Base-by-base conservation (phyloP, 2,329 filamentous ascomycete genomes). In the Paraphaeosphaeria sporulosa region DNA sequence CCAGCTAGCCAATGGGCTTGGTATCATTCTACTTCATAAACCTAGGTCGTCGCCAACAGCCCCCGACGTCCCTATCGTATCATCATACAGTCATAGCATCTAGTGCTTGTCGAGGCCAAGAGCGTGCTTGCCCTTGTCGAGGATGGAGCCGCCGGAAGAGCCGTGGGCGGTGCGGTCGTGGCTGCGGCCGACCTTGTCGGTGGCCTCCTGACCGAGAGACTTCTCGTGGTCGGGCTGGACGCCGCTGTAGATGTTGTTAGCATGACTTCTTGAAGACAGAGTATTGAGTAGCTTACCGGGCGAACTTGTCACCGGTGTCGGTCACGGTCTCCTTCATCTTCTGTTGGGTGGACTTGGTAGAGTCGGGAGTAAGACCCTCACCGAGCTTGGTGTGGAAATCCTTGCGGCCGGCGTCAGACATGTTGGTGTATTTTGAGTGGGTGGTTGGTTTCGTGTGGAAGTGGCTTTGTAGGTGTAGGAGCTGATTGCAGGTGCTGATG, bases 391-490 rank as follows among this genome's bases (percentile, higher is more conserved):
- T 73, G 67, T 76, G 71, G 77, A 87, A 83, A 78, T 87, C 85
- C 80, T 89, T 89, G 85, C 87, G 86, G 72, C 81, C 83, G 69
- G 77, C 56, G 79, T 89, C 87, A 83, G 87, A 85, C 86, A 87
- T 88, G 75, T 68, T 85, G 77, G 70, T 73, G 63, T 60, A 69
- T 62, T 58, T 60, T 70, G 70, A 59, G 65, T 68, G 63, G 61
- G 65, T 65, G 19, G 52, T 73, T 70, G 58, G 63, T 68, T 62
- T 63, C 65, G 61, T 38, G 64, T 70, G 63, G 9, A 34, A 19
- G 23, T 43, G 30, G 51, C 30, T 44, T 46, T 54, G 51, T 34
- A 44, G 50, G 50, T 42, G 21, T 8, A 30, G 36, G 36, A 40
- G 36, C 17, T 43, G 36, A 19, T 42, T 53, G 50, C 21, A 52